Evolutionary conservation across 352 stramenopile species (phyloP).

Genomic region (Pythium apleroticum): DNA sequence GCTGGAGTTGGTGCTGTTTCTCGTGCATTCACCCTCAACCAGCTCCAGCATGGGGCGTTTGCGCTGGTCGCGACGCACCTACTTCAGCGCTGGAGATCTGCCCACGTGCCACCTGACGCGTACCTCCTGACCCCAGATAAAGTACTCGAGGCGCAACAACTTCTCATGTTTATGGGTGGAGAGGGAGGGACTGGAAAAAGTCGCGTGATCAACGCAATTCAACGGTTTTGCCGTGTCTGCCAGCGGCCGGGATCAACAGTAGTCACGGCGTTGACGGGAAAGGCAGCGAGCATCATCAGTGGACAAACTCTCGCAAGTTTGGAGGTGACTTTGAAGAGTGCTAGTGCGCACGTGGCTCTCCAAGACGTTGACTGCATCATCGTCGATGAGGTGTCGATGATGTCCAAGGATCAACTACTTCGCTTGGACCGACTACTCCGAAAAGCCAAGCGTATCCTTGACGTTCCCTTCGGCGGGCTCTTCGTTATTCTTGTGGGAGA

Average conservation of each 20-base stretch:
- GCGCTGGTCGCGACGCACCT: background rate
- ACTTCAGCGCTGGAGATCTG: background rate
- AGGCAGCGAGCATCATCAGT: conserved; percentile 20
- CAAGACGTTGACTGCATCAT: conserved; percentile 24
- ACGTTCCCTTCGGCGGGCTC: background rate
- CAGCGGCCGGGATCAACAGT: background rate
- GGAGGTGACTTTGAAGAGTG: conserved; percentile 5
- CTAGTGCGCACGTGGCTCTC: background rate
- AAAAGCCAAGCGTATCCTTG: conserved; percentile 3
- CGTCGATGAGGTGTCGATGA: conserved; percentile 29
- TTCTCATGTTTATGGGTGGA: conserved; percentile 12
- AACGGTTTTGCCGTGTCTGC: conserved; percentile 9
- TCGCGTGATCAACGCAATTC: conserved; percentile 11
- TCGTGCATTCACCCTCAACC: background rate
- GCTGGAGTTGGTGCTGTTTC: background rate
- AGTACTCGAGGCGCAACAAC: background rate
- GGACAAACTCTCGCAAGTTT: conserved; percentile 15
- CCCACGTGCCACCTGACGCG: background rate
- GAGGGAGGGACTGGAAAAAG: conserved; percentile 15
- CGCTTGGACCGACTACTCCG: background rate
- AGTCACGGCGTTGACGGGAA: conserved; percentile 12
- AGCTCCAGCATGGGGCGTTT: background rate
- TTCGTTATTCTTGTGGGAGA: background rate
- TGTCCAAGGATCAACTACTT: conserved; percentile 20
- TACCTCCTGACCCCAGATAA: background rate